These are phyloP conservation scores for Xerocomus potaroensis DNA, from an alignment of 768 basidiomycete genomes.

Conservation along the genomic window DNA sequence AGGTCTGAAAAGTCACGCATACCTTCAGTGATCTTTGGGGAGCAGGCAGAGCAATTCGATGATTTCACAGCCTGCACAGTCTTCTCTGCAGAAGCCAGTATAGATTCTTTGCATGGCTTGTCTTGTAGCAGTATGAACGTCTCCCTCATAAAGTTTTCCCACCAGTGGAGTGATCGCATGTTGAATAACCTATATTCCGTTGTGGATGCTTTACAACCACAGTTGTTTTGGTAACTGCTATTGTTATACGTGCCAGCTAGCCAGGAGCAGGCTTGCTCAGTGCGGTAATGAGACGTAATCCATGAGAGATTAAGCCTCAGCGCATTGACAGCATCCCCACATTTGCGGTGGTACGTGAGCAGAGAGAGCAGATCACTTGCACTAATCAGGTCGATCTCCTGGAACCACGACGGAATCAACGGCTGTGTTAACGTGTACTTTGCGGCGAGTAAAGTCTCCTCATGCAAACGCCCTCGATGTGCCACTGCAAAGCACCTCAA, in stretches of 20 bases:
- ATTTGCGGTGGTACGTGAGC: slow-evolving; percentile 20
- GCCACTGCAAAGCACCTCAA: slow-evolving; percentile 32
- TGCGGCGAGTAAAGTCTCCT: slow-evolving; percentile 28
- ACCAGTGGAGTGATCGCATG: slow-evolving; percentile 5
- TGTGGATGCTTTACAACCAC: neutral
- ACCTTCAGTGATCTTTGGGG: neutral
- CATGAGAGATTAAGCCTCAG: slow-evolving; percentile 6
- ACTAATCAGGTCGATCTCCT: slow-evolving; percentile 28
- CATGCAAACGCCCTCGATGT: slow-evolving; percentile 16
- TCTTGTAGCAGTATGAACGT: slow-evolving; percentile 10
- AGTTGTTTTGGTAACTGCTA: neutral
- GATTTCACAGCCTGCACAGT: neutral
- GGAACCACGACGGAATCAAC: slow-evolving; percentile 17
- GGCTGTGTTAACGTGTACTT: slow-evolving; percentile 25
- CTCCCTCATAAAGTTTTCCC: slow-evolving; percentile 15
- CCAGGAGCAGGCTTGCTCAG: slow-evolving; percentile 6
- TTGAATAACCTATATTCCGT: neutral
- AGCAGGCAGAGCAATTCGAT: neutral
- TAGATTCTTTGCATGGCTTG: slow-evolving; percentile 15
- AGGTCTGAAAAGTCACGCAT: slow-evolving; percentile 14
- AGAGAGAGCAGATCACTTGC: slow-evolving; percentile 25
- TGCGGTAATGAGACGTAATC: slow-evolving; percentile 15
- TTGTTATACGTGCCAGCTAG: neutral
- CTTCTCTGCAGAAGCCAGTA: neutral
- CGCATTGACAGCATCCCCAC: slow-evolving; percentile 8